These are phyloP conservation scores for Trichoderma virens DNA, from an alignment of 495 filamentous ascomycete genomes.

Conservation along the genomic window DNA sequence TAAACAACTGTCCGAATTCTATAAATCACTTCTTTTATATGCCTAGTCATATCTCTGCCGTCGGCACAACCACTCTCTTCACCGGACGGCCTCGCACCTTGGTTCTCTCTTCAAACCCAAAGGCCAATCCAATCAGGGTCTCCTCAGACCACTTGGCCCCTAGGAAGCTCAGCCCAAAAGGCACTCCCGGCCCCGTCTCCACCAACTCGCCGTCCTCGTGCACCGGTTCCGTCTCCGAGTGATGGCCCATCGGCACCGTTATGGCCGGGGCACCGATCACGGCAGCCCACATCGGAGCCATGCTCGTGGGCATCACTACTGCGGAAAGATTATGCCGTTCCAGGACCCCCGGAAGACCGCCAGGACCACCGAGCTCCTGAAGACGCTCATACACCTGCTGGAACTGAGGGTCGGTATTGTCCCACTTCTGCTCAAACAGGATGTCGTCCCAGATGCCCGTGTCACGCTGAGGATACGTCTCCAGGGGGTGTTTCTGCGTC, in stretches of 20 bases:
- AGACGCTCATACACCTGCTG: conserved; percentile 34
- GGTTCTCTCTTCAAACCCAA: conserved; percentile 57
- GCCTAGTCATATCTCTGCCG: conserved; percentile 25
- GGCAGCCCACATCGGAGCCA: conserved; percentile 22
- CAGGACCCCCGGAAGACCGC: conserved; percentile 28
- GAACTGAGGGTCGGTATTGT: conserved; percentile 33
- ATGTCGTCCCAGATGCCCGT: conserved; percentile 27
- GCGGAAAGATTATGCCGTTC: conserved; percentile 29
- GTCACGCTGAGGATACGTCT: conserved; percentile 29
- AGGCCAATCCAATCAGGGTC: conserved; percentile 50
- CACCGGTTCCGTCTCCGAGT: conserved; percentile 9
- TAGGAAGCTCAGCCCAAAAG: conserved; percentile 52
- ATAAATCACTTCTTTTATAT: neutral
- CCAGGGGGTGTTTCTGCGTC: conserved; percentile 21
- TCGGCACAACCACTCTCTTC: conserved; percentile 39
- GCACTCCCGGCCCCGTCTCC: conserved; percentile 20
- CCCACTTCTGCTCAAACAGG: conserved; percentile 27
- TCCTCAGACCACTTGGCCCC: conserved; percentile 45
- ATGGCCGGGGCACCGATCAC: conserved; percentile 30
- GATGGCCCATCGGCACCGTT: conserved; percentile 38
- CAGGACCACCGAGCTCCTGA: conserved; percentile 25
- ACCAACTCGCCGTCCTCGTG: conserved; percentile 14
- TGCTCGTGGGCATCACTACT: conserved; percentile 29
- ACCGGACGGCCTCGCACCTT: conserved; percentile 32
- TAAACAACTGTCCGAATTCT: too few species aligned